Percentiles rank a stretch among this genome's conserved stretches.
Evolutionary conservation across 768 basidiomycete genomes (phyloP).

Genomic region (Agaricus sinodeliciosus): DNA sequence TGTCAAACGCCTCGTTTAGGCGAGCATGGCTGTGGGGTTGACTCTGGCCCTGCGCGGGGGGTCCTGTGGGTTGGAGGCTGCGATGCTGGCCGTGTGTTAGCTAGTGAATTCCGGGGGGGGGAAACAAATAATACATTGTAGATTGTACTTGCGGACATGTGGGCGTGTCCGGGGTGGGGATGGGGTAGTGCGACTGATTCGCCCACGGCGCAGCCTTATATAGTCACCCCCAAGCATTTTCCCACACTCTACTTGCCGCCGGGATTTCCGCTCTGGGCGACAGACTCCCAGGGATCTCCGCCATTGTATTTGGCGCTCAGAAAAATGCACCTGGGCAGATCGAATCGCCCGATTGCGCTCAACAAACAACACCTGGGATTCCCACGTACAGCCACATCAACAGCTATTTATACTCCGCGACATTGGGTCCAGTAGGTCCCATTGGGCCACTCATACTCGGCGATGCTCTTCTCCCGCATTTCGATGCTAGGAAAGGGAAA

Average conservation of each 20-base stretch:
- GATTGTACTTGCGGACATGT: constrained; percentile 7
- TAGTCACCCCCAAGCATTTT: constrained; percentile 3
- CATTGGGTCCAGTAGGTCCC: constrained; percentile 70
- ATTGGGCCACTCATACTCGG: constrained; percentile 79
- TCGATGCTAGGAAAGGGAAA: constrained; percentile 56
- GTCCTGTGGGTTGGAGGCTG: constrained; percentile 10
- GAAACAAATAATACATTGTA: constrained; percentile 2
- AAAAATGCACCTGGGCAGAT: background rate
- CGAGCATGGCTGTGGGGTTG: constrained; percentile 10
- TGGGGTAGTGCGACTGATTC: background rate
- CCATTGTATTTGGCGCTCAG: no score
- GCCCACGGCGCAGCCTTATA: constrained; percentile 7
- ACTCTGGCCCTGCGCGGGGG: constrained; percentile 5
- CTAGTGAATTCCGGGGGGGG: background rate
- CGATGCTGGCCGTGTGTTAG: background rate
- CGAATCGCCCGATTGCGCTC: constrained; percentile 7
- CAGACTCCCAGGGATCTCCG: no score
- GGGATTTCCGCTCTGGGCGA: background rate
- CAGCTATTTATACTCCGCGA: constrained; percentile 10
- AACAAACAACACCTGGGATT: background rate
- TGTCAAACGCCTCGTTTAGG: constrained; percentile 13
- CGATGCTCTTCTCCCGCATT: constrained; percentile 77
- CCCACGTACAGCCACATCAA: constrained; percentile 9
- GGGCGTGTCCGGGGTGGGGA: background rate
- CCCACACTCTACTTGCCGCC: constrained; percentile 10